phyloP scores from a whole-genome alignment of 2,329 filamentous ascomycete genomes.

The Xylariaceae sp. region DNA sequence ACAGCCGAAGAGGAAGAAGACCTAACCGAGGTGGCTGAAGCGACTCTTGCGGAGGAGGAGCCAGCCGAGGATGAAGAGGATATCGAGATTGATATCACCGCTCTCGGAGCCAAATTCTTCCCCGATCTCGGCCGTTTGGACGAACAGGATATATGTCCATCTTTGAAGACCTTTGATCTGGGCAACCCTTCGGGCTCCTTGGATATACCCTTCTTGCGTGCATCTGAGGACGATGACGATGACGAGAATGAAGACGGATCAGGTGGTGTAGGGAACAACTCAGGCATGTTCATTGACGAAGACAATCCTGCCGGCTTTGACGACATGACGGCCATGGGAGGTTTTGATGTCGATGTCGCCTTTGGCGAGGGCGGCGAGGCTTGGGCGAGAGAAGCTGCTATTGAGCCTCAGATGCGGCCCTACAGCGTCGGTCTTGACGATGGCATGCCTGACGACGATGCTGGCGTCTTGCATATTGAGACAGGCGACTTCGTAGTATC shows the following conservation, averaged over 20 bases:
- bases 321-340: constrained; percentile 68
- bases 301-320: constrained; percentile 81
- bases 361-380: constrained; percentile 96
- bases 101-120: constrained; percentile 78
- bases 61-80: constrained; percentile 49
- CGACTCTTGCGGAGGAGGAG: constrained; percentile 30
- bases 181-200: constrained; percentile 80
- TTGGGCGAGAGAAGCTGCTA: constrained; percentile 86
- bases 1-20: constrained; percentile 33
- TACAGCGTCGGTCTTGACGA: constrained; percentile 61
- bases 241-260: constrained; percentile 53
- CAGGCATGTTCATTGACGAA: constrained; percentile 80
- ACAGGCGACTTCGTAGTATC: constrained; percentile 74
- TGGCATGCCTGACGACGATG: constrained; percentile 46
- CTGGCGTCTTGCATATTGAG: constrained; percentile 54
- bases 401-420: constrained; percentile 81
- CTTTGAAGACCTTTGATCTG: constrained; percentile 88
- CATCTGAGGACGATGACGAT: constrained; percentile 73
- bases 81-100: constrained; percentile 72
- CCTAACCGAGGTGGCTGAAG: constrained; percentile 33
- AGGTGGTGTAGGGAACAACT: constrained; percentile 58
- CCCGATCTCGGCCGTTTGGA: constrained; percentile 74
- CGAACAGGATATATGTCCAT: constrained; percentile 88
- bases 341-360: constrained; percentile 70
- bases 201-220: constrained; percentile 89